These are phyloP conservation scores for Cubamyces lactineus DNA, from an alignment of 768 basidiomycete genomes.

Conservation along the genomic window DNA sequence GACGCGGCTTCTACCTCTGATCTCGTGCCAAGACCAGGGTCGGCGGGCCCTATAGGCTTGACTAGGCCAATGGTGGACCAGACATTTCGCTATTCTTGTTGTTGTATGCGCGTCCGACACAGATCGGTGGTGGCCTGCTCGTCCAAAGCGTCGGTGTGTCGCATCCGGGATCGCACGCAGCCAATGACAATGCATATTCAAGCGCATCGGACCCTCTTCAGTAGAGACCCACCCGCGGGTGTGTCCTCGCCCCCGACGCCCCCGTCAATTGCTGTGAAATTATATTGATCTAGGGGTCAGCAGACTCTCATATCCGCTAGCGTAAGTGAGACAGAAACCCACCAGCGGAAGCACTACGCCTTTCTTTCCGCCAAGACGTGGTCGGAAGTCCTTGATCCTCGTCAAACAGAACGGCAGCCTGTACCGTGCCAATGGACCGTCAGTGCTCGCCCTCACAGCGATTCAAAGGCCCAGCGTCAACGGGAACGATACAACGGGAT, in stretches of 20 bases:
- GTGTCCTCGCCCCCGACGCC: not conserved
- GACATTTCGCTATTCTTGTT: conserved; percentile 1
- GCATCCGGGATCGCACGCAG: not conserved
- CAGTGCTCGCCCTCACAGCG: not conserved
- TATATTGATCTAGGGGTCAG: not conserved
- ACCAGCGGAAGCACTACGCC: not conserved
- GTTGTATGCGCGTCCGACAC: not conserved
- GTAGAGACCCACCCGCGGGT: not conserved
- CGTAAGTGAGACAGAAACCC: conserved; percentile 15
- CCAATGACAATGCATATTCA: conserved; percentile 2
- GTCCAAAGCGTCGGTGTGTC: conserved; percentile 14
- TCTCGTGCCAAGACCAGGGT: conserved; percentile 5
- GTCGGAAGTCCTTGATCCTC: not conserved
- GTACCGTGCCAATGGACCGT: not conserved
- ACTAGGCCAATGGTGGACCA: conserved; percentile 1
- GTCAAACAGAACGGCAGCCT: not conserved
- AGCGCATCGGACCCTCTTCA: not conserved
- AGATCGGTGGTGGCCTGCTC: not conserved
- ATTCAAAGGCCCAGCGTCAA: conserved; percentile 1
- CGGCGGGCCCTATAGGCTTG: conserved; percentile 2
- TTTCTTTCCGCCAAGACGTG: not conserved
- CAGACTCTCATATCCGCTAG: conserved; percentile 17
- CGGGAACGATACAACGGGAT: not conserved
- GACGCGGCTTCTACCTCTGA: not conserved
- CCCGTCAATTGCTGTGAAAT: conserved; percentile 12